Percentiles rank a stretch among this genome's conserved stretches.
phyloP scores from a whole-genome alignment of 78 protist genomes.

The Thecamonas trahens region DNA sequence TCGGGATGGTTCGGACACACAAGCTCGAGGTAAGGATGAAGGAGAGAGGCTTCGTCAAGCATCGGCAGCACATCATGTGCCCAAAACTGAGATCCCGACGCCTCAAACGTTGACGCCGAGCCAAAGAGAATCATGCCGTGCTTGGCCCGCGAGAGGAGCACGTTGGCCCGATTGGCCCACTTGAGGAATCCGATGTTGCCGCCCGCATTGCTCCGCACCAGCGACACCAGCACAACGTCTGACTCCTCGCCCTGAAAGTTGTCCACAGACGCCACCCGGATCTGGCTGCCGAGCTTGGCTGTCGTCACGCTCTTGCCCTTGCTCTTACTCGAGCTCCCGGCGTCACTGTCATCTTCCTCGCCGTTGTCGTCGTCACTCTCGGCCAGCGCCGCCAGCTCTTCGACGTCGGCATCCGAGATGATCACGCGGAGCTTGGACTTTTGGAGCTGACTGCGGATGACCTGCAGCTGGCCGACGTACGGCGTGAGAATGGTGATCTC shows the following conservation, averaged over 20 bases:
- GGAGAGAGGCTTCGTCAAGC: neutral
- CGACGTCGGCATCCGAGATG: neutral
- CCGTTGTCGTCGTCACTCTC: neutral
- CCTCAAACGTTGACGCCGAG: neutral
- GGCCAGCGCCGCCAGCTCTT: neutral
- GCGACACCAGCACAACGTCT: conserved; percentile 40
- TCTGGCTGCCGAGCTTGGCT: neutral
- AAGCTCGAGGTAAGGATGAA: neutral
- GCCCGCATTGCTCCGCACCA: conserved; percentile 52
- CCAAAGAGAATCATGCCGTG: conserved; percentile 64
- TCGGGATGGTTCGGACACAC: conserved; percentile 25
- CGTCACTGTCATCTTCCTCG: neutral
- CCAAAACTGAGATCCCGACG: neutral
- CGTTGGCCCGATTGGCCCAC: conserved; percentile 52
- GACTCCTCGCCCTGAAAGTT: conserved; percentile 83
- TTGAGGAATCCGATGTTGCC: conserved; percentile 61
- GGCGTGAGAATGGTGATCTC: conserved; percentile 57
- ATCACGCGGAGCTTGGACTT: neutral
- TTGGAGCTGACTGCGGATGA: neutral
- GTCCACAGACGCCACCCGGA: conserved; percentile 63
- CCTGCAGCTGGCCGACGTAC: conserved; percentile 63
- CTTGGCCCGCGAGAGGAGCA: conserved; percentile 66
- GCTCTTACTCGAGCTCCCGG: neutral
- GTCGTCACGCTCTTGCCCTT: neutral
- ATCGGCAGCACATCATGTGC: too few species aligned